These are phyloP conservation scores for Clonostachys sp. DNA, from an alignment of 2,329 filamentous ascomycete genomes.

Conservation along the genomic window DNA sequence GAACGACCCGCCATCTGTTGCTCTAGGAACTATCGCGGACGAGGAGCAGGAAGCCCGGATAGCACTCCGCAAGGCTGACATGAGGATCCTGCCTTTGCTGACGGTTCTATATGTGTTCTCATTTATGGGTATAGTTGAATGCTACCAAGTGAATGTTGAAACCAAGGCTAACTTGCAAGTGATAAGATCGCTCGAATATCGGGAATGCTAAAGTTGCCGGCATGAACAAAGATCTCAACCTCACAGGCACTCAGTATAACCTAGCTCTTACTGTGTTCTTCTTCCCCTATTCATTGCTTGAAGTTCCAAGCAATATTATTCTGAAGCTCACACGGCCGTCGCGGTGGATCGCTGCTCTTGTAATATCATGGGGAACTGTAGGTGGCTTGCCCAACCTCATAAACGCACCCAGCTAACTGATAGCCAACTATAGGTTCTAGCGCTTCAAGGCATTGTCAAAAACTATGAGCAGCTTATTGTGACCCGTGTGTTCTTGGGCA, in stretches of 20 bases:
- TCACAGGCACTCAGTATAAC: conserved; percentile 54
- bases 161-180: too few relatives aligned
- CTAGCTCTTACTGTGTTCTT: conserved; percentile 52
- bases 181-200: conserved; percentile 41
- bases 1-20: too few relatives aligned
- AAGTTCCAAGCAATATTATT: conserved; percentile 26
- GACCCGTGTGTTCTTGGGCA: conserved; percentile 34
- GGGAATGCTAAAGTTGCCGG: conserved; percentile 44
- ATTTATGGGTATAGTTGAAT: too few relatives aligned
- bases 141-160: too few relatives aligned
- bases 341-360: conserved; percentile 5
- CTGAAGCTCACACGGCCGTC: conserved; percentile 11
- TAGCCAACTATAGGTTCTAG: conserved; percentile 35
- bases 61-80: too few relatives aligned
- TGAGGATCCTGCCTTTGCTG: too few relatives aligned
- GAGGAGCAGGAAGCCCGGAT: too few relatives aligned
- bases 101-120: too few relatives aligned
- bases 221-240: conserved; percentile 24
- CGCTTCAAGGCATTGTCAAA: conserved; percentile 26
- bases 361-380: conserved; percentile 4
- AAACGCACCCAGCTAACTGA: conserved; percentile 40
- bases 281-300: conserved; percentile 48
- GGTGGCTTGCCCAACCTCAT: conserved; percentile 37
- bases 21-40: too few relatives aligned
- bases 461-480: conserved; percentile 39